Base-by-base conservation (phyloP, 2,329 filamentous ascomycete genomes). In the Calonectria pteridis region DNA sequence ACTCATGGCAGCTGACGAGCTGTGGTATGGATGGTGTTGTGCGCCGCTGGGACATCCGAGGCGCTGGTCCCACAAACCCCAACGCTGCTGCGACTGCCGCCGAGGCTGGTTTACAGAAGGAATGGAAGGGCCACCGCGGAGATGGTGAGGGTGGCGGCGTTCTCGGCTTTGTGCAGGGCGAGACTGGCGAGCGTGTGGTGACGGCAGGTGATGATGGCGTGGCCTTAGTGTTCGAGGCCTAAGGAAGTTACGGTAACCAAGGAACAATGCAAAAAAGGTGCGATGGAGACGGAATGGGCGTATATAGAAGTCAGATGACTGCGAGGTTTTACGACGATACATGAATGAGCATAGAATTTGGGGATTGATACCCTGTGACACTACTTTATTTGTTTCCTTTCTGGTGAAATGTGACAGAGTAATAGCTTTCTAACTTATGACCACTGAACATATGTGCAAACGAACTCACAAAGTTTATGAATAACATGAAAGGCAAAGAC, bases 11-110 rank as follows among this genome's bases (percentile, higher is more conserved):
- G 75, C 87, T 98, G 67, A 98, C 96, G 2, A 95, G 92, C 76
- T 96, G 93, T 78, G 97, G 97, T 11, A 95, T 98, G 89, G 97
- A 99, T 81, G 96, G 97, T 23, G 95, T 96, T 0, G 91, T 99
- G 26, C 89, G 95, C 80, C 89, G 96, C 73, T 99, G 97, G 97
- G 96, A 99, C 85, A 82, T 91, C 67, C 85, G 89, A n/a, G 89
- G 88, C n/a, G 85, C 82, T 28, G 83, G 82, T 14, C 75, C 76
- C 3, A 81, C 83, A 6, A 80, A 82, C 51, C 78, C 78, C 7
- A 81, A 80, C 55, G 81, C 78, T 7, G 72, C 81, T 1, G 79
- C 79, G 20, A 79, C 77, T 11, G 80, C 84, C 18, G 91, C 89
- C 11, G 91, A 85, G 26, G 79, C 92, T 67, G 95, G 95, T 0